A percentile compares a stretch with the other conserved stretches of the same genome.
These are phyloP conservation scores for Fraxinus ornus DNA, from an alignment of 305 asterid species.

Conservation along the genomic window DNA sequence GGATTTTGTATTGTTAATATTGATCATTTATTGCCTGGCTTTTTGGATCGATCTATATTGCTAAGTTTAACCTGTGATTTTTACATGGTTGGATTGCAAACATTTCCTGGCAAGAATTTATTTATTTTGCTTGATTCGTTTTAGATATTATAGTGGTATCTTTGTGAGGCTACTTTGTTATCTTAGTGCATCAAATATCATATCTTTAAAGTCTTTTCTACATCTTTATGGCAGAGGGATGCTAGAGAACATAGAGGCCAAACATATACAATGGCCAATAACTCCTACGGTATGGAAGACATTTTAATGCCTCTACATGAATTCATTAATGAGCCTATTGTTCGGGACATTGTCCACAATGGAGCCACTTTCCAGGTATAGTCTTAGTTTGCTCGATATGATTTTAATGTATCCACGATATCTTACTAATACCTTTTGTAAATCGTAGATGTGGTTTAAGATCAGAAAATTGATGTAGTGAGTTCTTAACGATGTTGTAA, in stretches of 20 bases:
- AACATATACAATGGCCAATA: constrained; percentile 35
- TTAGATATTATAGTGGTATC: neutral
- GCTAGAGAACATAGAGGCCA: constrained; percentile 56
- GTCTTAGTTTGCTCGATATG: constrained; percentile 8
- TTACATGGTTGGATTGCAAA: constrained; percentile 13
- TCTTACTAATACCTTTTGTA: constrained; percentile 13
- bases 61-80: neutral
- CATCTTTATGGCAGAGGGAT: constrained; percentile 65
- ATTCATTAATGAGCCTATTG: constrained; percentile 74
- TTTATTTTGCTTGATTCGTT: neutral
- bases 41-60: neutral
- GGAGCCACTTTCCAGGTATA: constrained; percentile 98
- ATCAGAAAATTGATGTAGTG: neutral
- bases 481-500: neutral
- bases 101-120: neutral
- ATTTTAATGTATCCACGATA: constrained; percentile 10
- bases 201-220: constrained; percentile 5
- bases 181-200: constrained; percentile 4
- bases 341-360: constrained; percentile 78
- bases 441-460: constrained; percentile 3
- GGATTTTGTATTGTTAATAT: neutral
- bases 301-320: constrained; percentile 79
- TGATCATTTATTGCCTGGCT: neutral
- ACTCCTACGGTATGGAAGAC: constrained; percentile 71
- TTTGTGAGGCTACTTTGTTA: neutral